Percentiles rank a stretch among this genome's conserved stretches.
Conservation (phyloP, 768 basidiomycete genomes). For the Phaeolepiota aurea region DNA sequence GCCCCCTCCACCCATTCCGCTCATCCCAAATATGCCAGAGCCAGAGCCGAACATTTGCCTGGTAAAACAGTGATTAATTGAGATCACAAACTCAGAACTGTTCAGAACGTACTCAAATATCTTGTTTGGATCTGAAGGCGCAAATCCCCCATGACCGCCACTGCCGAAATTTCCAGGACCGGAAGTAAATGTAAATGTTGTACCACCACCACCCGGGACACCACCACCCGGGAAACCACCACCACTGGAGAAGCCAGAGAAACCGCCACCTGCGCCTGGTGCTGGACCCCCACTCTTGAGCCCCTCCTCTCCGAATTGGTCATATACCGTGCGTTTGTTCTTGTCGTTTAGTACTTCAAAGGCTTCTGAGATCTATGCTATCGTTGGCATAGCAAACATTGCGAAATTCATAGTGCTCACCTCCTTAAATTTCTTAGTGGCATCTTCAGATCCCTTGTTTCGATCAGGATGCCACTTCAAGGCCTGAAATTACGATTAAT, state of each 20-base stretch:
- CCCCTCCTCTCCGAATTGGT: conserved; percentile 94
- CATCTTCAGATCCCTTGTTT: conserved; percentile 78
- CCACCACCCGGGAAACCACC: conserved; percentile 31
- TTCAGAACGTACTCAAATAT: conserved; percentile 69
- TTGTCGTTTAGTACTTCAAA: conserved; percentile 92
- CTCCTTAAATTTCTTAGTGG: conserved; percentile 88
- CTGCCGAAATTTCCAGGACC: conserved; percentile 37
- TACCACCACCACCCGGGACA: conserved; percentile 40
- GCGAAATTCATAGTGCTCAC: conserved; percentile 25
- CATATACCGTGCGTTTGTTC: conserved; percentile 78
- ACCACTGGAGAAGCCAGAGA: conserved; percentile 19
- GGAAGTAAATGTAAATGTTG: conserved; percentile 51
- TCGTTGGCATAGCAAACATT: not conserved
- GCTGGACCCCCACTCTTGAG: conserved; percentile 62
- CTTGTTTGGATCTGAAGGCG: conserved; percentile 75
- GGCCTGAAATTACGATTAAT: conserved; percentile 35
- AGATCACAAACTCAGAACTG: not conserved
- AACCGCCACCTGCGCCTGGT: conserved; percentile 44
- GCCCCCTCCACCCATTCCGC: conserved; percentile 23
- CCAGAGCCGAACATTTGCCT: conserved; percentile 56
- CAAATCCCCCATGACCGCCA: conserved; percentile 43
- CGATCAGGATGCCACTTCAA: conserved; percentile 95
- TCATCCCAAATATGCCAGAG: conserved; percentile 19
- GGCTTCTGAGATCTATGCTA: conserved; percentile 75
- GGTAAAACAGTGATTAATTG: conserved; percentile 4